phyloP scores from a whole-genome alignment of 2,329 filamentous ascomycete species.

The Coniosporium tulheliwenetii region DNA sequence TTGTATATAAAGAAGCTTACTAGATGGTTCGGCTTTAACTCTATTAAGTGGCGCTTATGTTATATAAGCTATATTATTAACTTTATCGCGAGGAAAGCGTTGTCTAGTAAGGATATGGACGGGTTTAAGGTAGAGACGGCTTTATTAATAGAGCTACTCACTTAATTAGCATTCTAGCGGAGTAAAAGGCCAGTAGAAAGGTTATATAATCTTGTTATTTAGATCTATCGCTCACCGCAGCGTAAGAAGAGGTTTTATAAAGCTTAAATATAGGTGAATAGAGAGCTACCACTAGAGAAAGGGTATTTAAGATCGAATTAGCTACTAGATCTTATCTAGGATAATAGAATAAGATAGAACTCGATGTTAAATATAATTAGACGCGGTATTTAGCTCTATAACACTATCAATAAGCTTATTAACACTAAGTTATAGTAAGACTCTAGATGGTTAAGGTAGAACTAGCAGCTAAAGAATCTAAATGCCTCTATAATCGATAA shows the following conservation, averaged over 20 bases:
- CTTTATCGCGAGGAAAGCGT: constrained; percentile 4
- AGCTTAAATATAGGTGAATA: too few species aligned
- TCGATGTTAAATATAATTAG: neutral
- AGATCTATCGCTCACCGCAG: constrained; percentile 2
- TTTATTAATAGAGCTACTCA: neutral
- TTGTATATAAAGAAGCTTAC: constrained; percentile 1
- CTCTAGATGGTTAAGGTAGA: too few species aligned
- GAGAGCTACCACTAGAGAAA: too few species aligned
- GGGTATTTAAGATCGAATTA: too few species aligned
- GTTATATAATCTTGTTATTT: constrained; percentile 5
- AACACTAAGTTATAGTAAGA: too few species aligned
- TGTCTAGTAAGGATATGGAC: constrained; percentile 4
- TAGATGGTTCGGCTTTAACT: constrained; percentile 3
- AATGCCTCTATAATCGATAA: neutral
- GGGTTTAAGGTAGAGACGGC: constrained; percentile 2
- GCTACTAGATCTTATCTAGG: too few species aligned
- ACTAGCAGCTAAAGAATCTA: neutral
- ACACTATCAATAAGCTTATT: neutral
- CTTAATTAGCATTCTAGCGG: constrained; percentile 5
- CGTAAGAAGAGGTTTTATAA: constrained; percentile 2
- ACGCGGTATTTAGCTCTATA: neutral
- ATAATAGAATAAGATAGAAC: neutral
- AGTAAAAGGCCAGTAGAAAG: constrained; percentile 3
- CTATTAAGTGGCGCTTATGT: constrained; percentile 1
- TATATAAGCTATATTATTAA: constrained; percentile 5